These are phyloP conservation scores for Platanthera guangdongensis DNA, from an alignment of 106 monocot species.

Conservation along the genomic window DNA sequence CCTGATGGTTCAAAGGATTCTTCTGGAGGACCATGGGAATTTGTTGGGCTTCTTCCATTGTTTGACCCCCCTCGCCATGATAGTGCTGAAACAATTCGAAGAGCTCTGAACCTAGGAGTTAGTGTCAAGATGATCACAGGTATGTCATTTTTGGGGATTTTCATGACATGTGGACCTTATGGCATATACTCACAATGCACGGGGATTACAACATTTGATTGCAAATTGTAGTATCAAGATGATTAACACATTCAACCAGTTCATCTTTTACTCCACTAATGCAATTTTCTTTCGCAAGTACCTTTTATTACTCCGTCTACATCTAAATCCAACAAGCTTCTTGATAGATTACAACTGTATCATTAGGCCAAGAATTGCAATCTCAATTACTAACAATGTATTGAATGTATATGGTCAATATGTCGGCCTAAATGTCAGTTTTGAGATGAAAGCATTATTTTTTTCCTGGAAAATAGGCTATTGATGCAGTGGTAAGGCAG, in stretches of 20 bases:
- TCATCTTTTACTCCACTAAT: not conserved
- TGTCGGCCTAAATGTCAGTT: no score
- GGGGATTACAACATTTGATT: not conserved
- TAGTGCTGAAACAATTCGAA: slow-evolving; percentile 54
- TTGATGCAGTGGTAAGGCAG: no score
- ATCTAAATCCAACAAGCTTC: not conserved
- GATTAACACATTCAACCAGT: not conserved
- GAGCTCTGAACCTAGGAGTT: slow-evolving; percentile 49
- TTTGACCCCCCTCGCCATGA: slow-evolving; percentile 63
- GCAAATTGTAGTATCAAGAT: not conserved
- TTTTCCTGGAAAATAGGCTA: no score
- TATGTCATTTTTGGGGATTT: slow-evolving; percentile 4
- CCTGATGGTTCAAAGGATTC: slow-evolving; percentile 41
- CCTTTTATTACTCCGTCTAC: not conserved
- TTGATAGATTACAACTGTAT: not conserved
- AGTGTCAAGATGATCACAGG: slow-evolving; percentile 66
- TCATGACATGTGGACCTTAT: not conserved
- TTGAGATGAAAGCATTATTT: no score
- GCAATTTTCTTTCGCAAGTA: not conserved
- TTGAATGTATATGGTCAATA: no score
- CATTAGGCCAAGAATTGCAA: not conserved
- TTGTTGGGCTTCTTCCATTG: slow-evolving; percentile 49
- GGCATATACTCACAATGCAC: not conserved
- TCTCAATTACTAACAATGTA: not conserved
- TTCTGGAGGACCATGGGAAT: slow-evolving; percentile 45